These are phyloP conservation scores for Diplodia scrobiculata DNA, from an alignment of 2,329 filamentous ascomycete species.

Conservation along the genomic window DNA sequence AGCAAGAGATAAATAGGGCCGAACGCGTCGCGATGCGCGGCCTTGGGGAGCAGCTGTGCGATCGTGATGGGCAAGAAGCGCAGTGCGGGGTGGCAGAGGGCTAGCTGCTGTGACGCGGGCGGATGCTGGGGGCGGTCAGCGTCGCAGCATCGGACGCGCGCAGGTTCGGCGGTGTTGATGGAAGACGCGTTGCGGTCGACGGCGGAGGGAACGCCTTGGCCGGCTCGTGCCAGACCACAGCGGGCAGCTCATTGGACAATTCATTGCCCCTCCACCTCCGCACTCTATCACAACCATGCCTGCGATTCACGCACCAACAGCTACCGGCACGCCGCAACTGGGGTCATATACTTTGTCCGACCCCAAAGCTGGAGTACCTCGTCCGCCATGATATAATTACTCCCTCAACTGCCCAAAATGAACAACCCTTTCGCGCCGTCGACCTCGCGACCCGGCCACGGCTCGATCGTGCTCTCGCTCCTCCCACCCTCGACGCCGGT, in stretches of 20 bases:
- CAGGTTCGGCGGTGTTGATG: conserved; percentile 20
- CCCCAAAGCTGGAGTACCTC: background rate
- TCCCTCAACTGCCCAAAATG: conserved; percentile 6
- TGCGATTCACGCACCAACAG: background rate
- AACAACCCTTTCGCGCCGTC: conserved; percentile 75
- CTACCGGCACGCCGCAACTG: background rate
- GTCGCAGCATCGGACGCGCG: conserved; percentile 26
- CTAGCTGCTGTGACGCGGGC: background rate
- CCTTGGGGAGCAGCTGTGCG: background rate
- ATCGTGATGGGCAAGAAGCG: background rate
- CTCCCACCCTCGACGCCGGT: conserved; percentile 72
- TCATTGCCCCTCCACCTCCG: conserved; percentile 22
- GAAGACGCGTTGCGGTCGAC: conserved; percentile 26
- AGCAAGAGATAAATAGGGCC: conserved; percentile 21
- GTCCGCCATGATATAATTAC: background rate
- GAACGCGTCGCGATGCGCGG: conserved; percentile 10
- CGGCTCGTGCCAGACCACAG: conserved; percentile 7
- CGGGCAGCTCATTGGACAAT: conserved; percentile 21
- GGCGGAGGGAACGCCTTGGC: conserved; percentile 16
- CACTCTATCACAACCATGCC: conserved; percentile 19
- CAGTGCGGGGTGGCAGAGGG: background rate
- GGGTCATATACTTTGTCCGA: background rate
- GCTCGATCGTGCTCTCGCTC: conserved; percentile 71
- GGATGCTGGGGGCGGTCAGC: conserved; percentile 16
- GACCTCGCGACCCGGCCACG: conserved; percentile 73